These are phyloP conservation scores for Penicillium subrubescens DNA, from an alignment of 495 filamentous ascomycete genomes.

Conservation along the genomic window DNA sequence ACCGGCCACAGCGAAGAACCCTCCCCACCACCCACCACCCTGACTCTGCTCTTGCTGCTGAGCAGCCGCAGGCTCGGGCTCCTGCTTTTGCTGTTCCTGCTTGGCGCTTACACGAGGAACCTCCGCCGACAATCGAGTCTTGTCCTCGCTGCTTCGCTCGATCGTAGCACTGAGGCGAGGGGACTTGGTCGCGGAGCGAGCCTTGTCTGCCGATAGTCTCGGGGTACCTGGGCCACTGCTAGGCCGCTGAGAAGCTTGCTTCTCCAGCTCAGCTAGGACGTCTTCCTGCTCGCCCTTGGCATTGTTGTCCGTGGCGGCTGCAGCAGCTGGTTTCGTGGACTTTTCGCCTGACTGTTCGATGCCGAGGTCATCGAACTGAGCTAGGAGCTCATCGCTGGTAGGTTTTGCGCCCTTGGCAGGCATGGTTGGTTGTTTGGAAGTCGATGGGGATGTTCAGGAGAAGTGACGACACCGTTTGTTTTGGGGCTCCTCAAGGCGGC, in stretches of 20 bases:
- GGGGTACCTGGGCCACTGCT: constrained; percentile 81
- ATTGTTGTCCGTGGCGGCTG: constrained; percentile 35
- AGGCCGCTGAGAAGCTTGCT: constrained; percentile 67
- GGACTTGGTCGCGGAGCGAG: constrained; percentile 50
- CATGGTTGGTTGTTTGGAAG: constrained; percentile 32
- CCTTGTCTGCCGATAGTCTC: constrained; percentile 62
- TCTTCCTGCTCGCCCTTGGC: constrained; percentile 57
- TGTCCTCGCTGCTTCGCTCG: constrained; percentile 64
- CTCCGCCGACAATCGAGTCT: constrained; percentile 72
- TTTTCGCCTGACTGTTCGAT: constrained; percentile 44
- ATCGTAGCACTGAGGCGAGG: constrained; percentile 60
- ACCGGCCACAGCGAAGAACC: constrained; percentile 65
- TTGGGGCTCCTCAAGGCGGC: constrained; percentile 27
- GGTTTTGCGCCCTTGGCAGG: constrained; percentile 55
- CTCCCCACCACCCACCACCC: constrained; percentile 87
- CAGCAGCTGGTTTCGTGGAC: constrained; percentile 42
- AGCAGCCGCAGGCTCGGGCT: constrained; percentile 31
- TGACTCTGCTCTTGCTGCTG: constrained; percentile 41
- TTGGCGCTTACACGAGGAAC: constrained; percentile 63
- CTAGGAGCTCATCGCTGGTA: constrained; percentile 78
- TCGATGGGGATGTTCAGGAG: constrained; percentile 27
- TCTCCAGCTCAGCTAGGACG: constrained; percentile 82
- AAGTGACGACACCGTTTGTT: constrained; percentile 37
- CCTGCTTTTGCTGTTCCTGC: constrained; percentile 43
- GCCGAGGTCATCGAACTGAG: constrained; percentile 76